Percentiles rank a stretch among this genome's conserved stretches.
Conservation (phyloP, 192 early-diverging fungal genomes). For the Obelidium mucronatum region DNA sequence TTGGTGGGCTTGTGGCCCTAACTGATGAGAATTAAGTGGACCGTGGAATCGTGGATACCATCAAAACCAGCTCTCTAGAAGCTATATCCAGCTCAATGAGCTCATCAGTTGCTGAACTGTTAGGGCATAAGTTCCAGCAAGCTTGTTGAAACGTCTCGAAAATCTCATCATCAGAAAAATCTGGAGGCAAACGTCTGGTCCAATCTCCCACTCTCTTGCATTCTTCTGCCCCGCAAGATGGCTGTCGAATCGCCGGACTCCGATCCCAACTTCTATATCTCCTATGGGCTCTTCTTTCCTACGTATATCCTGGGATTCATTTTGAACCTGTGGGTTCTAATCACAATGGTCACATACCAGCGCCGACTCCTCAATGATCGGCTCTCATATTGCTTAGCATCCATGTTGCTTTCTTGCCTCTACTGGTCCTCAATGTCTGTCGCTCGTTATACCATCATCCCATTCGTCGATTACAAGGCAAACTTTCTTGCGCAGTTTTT, state of each 20-base stretch:
- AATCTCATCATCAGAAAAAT: no score
- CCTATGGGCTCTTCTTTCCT: neutral
- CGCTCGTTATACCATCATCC: neutral
- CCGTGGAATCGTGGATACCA: no score
- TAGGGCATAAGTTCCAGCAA: no score
- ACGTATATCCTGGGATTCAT: neutral
- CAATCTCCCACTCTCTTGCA: no score
- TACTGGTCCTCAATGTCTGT: neutral
- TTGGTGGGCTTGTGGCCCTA: no score
- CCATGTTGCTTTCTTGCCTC: neutral
- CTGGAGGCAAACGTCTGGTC: no score
- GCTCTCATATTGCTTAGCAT: neutral
- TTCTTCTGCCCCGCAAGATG: neutral
- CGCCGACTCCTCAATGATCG: neutral
- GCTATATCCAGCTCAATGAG: no score
- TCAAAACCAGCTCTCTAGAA: no score
- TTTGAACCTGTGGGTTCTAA: neutral
- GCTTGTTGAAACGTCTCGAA: no score
- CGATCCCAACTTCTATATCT: neutral
- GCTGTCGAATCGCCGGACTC: neutral
- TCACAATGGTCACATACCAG: neutral
- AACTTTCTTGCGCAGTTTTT: neutral
- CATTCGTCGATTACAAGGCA: neutral
- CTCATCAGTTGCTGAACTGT: no score
- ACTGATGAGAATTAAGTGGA: no score